These are phyloP conservation scores for Rhazya stricta DNA, from an alignment of 257 asterid genomes.

Conservation along the genomic window DNA sequence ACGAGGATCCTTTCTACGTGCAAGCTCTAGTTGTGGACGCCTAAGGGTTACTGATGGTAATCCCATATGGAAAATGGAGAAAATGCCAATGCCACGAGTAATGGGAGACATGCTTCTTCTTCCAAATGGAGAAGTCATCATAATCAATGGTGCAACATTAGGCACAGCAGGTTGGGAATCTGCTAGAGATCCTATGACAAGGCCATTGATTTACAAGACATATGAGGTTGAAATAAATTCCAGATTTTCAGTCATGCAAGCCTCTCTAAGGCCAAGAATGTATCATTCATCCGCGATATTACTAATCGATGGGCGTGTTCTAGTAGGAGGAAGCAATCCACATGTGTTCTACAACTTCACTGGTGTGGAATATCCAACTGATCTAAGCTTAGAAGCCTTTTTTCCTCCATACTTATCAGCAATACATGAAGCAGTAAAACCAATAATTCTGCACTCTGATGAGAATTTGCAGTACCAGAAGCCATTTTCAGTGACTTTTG, in stretches of 20 bases:
- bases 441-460: constrained; percentile 21
- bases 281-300: constrained; percentile 64
- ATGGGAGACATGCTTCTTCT: constrained; percentile 70
- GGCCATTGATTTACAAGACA: constrained; percentile 49
- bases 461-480: constrained; percentile 27
- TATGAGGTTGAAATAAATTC: background rate
- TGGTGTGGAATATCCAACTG: constrained; percentile 52
- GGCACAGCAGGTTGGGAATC: constrained; percentile 64
- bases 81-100: constrained; percentile 60
- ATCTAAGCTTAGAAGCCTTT: constrained; percentile 59
- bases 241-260: constrained; percentile 35
- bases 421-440: constrained; percentile 27
- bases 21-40: constrained; percentile 52
- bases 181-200: constrained; percentile 39
- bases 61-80: constrained; percentile 50
- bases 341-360: constrained; percentile 49
- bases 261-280: constrained; percentile 43
- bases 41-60: constrained; percentile 26
- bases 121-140: constrained; percentile 45
- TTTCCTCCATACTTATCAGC: constrained; percentile 53
- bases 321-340: constrained; percentile 72
- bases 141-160: constrained; percentile 57
- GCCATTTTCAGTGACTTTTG: constrained; percentile 29
- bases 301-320: constrained; percentile 46
- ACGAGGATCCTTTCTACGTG: constrained; percentile 30